Evolutionary conservation across 2,329 filamentous ascomycete species (phyloP), one percentile per base, ranked within the genome.

Genomic region (Ceratocystis destructans): DNA sequence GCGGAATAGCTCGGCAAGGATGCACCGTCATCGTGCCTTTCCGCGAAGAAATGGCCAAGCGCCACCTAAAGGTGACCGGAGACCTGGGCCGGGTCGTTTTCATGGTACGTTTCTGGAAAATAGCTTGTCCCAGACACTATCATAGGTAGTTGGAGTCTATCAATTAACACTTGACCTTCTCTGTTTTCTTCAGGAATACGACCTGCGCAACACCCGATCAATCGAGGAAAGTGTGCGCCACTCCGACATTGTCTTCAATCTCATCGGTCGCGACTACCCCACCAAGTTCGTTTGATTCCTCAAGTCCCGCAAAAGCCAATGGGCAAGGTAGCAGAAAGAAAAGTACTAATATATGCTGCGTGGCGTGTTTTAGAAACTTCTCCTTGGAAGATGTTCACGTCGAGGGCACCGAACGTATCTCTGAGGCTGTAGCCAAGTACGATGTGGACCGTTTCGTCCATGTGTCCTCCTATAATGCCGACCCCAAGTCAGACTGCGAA

Each of bases 371-470:
- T 69, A 92, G 88, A 82, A 99, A 99, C 82, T 99, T 96, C 77
- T 85, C 87, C 66, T 82, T 96, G 69, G 87, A 90, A 72, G 93
- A 97, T 75, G 91, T 97, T 53, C 91, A 99, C 73, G 85, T 97
- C 48, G 91, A 96, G 75, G 91, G 93, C 69, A 87, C 89, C 20
- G 88, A 95, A 79, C 87, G 94, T 71, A 99, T 99, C 72, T 90
- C 85, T 63, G 90, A 96, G 74, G 91, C 94, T 64, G 90, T 91
- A 64, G 94, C 93, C 72, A 99, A 99, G 78, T 99, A 99, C 78
- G 93, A 99, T 73, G 86, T 96, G 71, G 94, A 99, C 78, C 87
- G 94, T 70, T 99, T 90, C 77, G 91, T 99, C 70, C 94, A 99
- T 72, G 87, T 99, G 71, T 99, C 94, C 8, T 96, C 92, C 41